Conservation (phyloP, 148 eudicot species). For the Rhododendron molle region DNA sequence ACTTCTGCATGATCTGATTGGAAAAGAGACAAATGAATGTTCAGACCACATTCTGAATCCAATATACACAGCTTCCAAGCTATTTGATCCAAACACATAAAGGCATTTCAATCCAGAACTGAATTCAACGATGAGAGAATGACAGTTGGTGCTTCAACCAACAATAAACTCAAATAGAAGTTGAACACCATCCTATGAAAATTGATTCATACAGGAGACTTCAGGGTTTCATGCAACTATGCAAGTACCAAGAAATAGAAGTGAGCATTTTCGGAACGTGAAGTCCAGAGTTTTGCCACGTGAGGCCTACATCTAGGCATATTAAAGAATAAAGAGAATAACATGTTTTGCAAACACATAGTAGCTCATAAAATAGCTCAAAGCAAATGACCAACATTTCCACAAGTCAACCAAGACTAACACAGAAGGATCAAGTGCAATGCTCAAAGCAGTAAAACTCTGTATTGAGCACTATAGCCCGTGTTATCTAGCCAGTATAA, state of each 20-base stretch:
- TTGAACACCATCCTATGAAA: neutral
- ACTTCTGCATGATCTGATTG: neutral
- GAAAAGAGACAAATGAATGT: neutral
- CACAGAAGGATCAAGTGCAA: neutral
- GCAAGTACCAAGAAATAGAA: neutral
- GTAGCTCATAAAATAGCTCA: neutral
- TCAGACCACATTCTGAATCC: neutral
- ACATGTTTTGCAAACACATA: neutral
- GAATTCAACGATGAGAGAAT: neutral
- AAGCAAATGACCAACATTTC: neutral
- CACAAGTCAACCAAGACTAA: neutral
- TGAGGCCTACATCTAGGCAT: neutral
- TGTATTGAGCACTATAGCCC: too few species aligned
- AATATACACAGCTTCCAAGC: neutral
- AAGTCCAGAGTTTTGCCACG: neutral
- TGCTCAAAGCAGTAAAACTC: neutral
- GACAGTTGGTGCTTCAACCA: neutral
- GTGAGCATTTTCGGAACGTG: neutral
- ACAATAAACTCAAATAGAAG: neutral
- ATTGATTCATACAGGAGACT: neutral
- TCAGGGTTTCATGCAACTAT: neutral
- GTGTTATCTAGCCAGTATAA: neutral
- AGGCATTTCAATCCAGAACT: neutral
- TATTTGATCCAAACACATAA: neutral
- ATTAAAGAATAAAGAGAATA: neutral